Conservation (phyloP, 805 yeast genomes). For the Metschnikowia lachancei region DNA sequence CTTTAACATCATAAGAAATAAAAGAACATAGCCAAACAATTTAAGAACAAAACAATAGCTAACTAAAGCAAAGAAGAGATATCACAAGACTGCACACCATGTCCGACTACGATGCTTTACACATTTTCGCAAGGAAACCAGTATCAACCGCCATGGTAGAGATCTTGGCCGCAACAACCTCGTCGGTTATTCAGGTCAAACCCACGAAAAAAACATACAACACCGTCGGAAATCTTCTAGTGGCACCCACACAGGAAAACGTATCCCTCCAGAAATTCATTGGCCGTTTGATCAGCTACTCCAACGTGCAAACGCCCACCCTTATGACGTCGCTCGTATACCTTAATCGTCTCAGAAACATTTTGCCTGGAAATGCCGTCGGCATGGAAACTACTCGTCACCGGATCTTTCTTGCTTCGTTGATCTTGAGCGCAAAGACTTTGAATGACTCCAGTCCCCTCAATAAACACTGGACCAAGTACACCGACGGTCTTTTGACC, state of each 20-base stretch:
- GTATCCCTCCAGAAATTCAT: constrained; percentile 59
- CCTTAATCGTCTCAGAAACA: constrained; percentile 68
- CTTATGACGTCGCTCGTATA: constrained; percentile 90
- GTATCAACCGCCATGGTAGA: constrained; percentile 58
- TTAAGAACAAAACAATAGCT: too few relatives aligned
- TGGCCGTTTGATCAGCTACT: constrained; percentile 64
- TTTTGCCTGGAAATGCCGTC: constrained; percentile 81
- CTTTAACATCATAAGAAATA: too few relatives aligned
- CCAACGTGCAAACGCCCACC: constrained; percentile 93
- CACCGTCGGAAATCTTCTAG: constrained; percentile 18
- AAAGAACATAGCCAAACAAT: too few relatives aligned
- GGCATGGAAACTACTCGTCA: constrained; percentile 94
- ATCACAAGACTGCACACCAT: constrained; percentile 8
- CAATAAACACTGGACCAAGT: constrained; percentile 93
- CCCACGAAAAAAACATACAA: constrained; percentile 17
- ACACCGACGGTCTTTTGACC: constrained; percentile 80
- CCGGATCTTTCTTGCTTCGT: constrained; percentile 83
- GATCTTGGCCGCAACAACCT: constrained; percentile 56
- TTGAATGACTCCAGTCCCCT: constrained; percentile 92
- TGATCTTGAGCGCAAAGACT: constrained; percentile 88
- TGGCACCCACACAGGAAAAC: constrained; percentile 25
- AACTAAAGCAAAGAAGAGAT: too few relatives aligned
- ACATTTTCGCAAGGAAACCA: constrained; percentile 52
- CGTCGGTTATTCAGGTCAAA: constrained; percentile 52
- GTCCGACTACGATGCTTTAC: constrained; percentile 46